A percentile compares a stretch with the other conserved stretches of the same genome.
These are phyloP conservation scores for Casaregolazyma lundiana DNA, from an alignment of 1,139 yeast genomes.

Conservation along the genomic window DNA sequence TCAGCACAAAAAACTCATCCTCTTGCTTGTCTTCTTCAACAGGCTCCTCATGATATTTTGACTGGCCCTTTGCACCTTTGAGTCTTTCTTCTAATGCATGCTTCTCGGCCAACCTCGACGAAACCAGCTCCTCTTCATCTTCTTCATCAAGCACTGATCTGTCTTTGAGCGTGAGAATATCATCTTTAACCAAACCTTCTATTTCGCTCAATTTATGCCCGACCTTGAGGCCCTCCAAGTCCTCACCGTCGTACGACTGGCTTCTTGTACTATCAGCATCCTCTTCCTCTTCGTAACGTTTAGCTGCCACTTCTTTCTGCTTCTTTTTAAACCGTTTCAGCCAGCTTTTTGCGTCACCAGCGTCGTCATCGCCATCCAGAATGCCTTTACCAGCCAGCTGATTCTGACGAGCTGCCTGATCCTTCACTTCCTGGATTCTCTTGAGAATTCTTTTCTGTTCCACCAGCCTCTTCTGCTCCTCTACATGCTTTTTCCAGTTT, in stretches of 20 bases:
- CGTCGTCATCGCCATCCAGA: conserved; percentile 25
- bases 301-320: conserved; percentile 15
- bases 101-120: conserved; percentile 40
- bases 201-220: conserved; percentile 45
- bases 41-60: conserved; percentile 25
- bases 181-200: conserved; percentile 40
- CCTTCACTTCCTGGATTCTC: conserved; percentile 19
- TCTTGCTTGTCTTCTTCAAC: conserved; percentile 28
- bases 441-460: conserved; percentile 19
- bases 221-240: conserved; percentile 41
- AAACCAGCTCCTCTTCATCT: conserved; percentile 41
- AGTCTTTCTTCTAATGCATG: conserved; percentile 31
- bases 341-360: conserved; percentile 21
- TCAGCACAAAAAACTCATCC: conserved; percentile 27
- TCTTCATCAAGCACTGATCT: conserved; percentile 47
- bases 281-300: conserved; percentile 16
- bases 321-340: conserved; percentile 23
- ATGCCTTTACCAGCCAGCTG: conserved; percentile 28
- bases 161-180: conserved; percentile 65
- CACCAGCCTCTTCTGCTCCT: conserved; percentile 19
- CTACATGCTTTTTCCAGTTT: conserved; percentile 29
- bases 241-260: conserved; percentile 24
- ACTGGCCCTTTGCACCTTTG: conserved; percentile 27
- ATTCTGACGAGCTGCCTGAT: conserved; percentile 23
- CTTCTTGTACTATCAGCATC: conserved; percentile 13